Evolutionary conservation across 176 grass and related monocot species (phyloP).

Genomic region (Sorghum bicolor): DNA sequence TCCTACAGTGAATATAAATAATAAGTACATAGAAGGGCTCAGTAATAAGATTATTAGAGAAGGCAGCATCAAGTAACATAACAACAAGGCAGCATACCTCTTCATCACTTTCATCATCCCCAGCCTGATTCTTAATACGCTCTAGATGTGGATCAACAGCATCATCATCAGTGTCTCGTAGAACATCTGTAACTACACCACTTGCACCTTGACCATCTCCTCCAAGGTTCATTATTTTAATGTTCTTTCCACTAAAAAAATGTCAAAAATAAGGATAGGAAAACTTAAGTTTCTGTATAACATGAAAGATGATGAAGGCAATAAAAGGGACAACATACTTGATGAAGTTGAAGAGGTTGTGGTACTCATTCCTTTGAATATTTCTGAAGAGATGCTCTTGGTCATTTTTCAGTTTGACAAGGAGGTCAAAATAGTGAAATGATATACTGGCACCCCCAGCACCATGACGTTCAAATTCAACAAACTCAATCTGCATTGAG

Average conservation of each 20-base stretch:
- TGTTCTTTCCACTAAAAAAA: slow-evolving; percentile 63
- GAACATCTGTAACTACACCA: slow-evolving; percentile 69
- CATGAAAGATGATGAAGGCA: not conserved
- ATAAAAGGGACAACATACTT: slow-evolving; percentile 43
- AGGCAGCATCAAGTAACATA: slow-evolving; percentile 23
- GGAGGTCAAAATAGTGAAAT: slow-evolving; percentile 84
- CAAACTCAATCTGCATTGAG: slow-evolving; percentile 69
- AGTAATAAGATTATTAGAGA: slow-evolving; percentile 21
- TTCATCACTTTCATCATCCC: slow-evolving; percentile 92
- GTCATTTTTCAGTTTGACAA: slow-evolving; percentile 72
- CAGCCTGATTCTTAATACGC: slow-evolving; percentile 75
- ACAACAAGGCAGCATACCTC: slow-evolving; percentile 55
- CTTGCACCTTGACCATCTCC: slow-evolving; percentile 67
- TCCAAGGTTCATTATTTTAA: slow-evolving; percentile 97
- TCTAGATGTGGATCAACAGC: slow-evolving; percentile 83
- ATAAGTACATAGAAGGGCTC: not conserved
- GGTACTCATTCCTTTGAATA: slow-evolving; percentile 86
- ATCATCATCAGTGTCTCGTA: slow-evolving; percentile 70
- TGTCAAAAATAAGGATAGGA: slow-evolving; percentile 30
- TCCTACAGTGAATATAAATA: slow-evolving; percentile 49
- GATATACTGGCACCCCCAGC: slow-evolving; percentile 67
- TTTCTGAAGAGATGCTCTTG: slow-evolving; percentile 93
- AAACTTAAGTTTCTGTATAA: slow-evolving; percentile 22
- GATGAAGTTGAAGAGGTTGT: slow-evolving; percentile 84
- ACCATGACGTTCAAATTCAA: slow-evolving; percentile 85